Evolutionary conservation across 768 basidiomycete species (phyloP).

Genomic region (Agaricus blazei): DNA sequence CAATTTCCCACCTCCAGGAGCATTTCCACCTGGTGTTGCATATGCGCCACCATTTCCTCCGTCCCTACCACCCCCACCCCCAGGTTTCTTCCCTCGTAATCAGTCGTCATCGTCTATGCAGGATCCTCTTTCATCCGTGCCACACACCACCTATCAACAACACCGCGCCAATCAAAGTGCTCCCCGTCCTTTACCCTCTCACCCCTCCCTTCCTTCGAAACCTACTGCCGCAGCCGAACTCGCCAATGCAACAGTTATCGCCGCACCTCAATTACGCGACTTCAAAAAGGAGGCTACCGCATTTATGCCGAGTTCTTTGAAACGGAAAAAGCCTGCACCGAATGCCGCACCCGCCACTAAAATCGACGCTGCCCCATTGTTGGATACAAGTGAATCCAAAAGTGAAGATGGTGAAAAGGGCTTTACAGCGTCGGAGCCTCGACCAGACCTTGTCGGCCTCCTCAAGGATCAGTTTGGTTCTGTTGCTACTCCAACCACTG

Average conservation of each 20-base stretch:
- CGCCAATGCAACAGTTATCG: slow-evolving; percentile 68
- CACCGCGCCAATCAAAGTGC: slow-evolving; percentile 45
- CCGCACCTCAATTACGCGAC: slow-evolving; percentile 85
- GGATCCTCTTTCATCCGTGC: slow-evolving; percentile 71
- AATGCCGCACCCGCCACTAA: slow-evolving; percentile 28
- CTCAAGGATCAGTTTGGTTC: slow-evolving; percentile 57
- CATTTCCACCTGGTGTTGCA: slow-evolving; percentile 1
- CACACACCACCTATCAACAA: slow-evolving; percentile 76
- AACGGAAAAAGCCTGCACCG: slow-evolving; percentile 56
- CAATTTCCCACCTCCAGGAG: slow-evolving; percentile 9
- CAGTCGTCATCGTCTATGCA: slow-evolving; percentile 54
- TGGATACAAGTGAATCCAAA: slow-evolving; percentile 28
- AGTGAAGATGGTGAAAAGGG: slow-evolving; percentile 17
- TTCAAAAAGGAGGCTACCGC: slow-evolving; percentile 92
- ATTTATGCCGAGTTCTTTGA: slow-evolving; percentile 81
- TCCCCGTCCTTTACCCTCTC: slow-evolving; percentile 15
- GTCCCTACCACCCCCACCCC: slow-evolving; percentile 21
- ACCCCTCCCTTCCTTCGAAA: slow-evolving; percentile 28
- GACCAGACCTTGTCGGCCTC: slow-evolving; percentile 64
- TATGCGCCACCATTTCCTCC: slow-evolving; percentile 5
- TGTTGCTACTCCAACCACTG: slow-evolving; percentile 15
- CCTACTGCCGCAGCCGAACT: slow-evolving; percentile 31
- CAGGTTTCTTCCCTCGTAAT: slow-evolving; percentile 49
- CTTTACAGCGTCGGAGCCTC: slow-evolving; percentile 18
- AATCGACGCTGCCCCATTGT: slow-evolving; percentile 62